A percentile compares a stretch with the other conserved stretches of the same genome.
Evolutionary conservation across 257 asterid species (phyloP).

Genomic region (Solanum dulcamara): DNA sequence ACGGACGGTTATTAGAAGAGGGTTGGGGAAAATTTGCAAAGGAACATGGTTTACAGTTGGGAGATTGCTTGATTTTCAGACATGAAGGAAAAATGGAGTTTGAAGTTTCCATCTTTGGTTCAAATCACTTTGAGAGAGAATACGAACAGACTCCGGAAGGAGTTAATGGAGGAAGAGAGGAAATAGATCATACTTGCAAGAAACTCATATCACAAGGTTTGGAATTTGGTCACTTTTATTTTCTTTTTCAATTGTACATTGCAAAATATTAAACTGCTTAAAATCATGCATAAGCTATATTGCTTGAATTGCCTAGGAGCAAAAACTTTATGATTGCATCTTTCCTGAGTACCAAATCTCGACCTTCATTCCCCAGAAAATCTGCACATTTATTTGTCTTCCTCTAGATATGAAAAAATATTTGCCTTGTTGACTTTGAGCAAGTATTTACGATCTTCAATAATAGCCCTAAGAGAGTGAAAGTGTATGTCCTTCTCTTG

Average conservation of each 20-base stretch:
- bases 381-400: background rate
- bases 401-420: background rate
- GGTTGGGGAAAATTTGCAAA: conserved; percentile 5
- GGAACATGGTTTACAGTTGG: conserved; percentile 4
- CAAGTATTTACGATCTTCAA: background rate
- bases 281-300: background rate
- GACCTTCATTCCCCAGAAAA: background rate
- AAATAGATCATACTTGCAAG: background rate
- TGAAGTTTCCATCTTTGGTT: background rate
- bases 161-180: background rate
- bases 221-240: background rate
- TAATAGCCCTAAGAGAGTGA: background rate
- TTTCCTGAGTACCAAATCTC: background rate
- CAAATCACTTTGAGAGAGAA: background rate
- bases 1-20: background rate
- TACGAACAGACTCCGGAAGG: background rate
- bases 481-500: background rate
- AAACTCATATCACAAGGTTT: background rate
- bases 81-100: conserved; percentile 12
- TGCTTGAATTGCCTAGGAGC: background rate
- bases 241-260: background rate
- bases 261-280: background rate
- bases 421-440: background rate
- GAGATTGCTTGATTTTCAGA: conserved; percentile 2
- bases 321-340: background rate